Conservation (phyloP, 495 filamentous ascomycete genomes). For the Umbilicaria muhlenbergii region DNA sequence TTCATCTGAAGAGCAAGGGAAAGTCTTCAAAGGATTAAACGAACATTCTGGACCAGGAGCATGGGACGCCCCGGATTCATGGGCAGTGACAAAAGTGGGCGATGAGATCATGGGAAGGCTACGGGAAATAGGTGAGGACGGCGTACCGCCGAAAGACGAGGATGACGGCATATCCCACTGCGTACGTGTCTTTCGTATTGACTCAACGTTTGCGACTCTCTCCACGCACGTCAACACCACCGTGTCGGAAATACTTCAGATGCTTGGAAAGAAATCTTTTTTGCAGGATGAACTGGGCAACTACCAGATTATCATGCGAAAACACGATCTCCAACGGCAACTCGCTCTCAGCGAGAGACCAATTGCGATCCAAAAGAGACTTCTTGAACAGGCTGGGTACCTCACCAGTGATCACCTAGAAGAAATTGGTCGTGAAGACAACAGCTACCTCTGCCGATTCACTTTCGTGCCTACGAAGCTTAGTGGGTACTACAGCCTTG, state of each 20-base stretch:
- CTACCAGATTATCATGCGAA: conserved; percentile 88
- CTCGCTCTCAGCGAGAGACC: conserved; percentile 66
- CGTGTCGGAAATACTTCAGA: conserved; percentile 65
- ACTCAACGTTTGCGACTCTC: conserved; percentile 86
- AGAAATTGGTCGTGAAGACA: conserved; percentile 93
- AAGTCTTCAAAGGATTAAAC: conserved; percentile 16
- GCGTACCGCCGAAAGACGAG: conserved; percentile 40
- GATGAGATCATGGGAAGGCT: conserved; percentile 46
- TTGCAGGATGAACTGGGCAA: conserved; percentile 78
- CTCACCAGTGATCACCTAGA: conserved; percentile 75
- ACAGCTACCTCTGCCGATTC: conserved; percentile 91
- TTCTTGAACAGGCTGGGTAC: conserved; percentile 88
- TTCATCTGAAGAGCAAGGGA: conserved; percentile 26
- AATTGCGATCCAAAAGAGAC: conserved; percentile 78
- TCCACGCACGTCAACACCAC: conserved; percentile 67
- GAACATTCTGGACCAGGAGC: conserved; percentile 21
- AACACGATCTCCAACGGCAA: conserved; percentile 77
- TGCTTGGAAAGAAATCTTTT: conserved; percentile 82
- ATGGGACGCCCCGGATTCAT: conserved; percentile 89
- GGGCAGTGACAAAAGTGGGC: conserved; percentile 59
- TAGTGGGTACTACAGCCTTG: conserved; percentile 58
- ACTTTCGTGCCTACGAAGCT: conserved; percentile 80
- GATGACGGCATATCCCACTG: conserved; percentile 61
- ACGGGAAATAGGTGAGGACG: conserved; percentile 43
- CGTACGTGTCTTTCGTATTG: conserved; percentile 87